phyloP scores from a whole-genome alignment of 2,329 filamentous ascomycete species.

The Scedosporium boydii region DNA sequence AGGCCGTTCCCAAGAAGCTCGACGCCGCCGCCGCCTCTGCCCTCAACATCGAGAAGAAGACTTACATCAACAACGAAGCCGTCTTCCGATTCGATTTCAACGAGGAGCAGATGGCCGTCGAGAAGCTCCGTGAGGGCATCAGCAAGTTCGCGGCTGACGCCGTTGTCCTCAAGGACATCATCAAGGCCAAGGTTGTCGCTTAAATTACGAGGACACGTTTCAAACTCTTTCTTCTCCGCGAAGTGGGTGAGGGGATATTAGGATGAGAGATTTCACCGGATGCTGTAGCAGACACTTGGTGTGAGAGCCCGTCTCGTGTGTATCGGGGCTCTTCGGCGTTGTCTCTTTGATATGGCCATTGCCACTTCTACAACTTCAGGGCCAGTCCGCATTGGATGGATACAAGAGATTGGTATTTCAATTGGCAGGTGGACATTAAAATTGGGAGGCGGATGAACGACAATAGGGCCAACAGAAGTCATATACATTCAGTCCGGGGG shows the following conservation, averaged over 20 bases:
- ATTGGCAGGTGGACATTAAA: background rate
- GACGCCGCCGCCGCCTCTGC: slow-evolving; percentile 54
- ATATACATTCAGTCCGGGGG: background rate
- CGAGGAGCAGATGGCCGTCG: slow-evolving; percentile 97
- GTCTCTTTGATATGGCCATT: too few relatives aligned
- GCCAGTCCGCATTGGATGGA: background rate
- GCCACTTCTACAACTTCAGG: background rate
- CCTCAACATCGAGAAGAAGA: slow-evolving; percentile 77
- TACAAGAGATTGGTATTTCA: background rate
- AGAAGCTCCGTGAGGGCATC: slow-evolving; percentile 99
- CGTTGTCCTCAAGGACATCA: slow-evolving; percentile 82
- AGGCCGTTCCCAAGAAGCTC: slow-evolving; percentile 85
- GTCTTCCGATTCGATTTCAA: slow-evolving; percentile 98
- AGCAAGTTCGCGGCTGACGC: slow-evolving; percentile 98
- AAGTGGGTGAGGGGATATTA: too few relatives aligned
- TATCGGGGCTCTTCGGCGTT: too few relatives aligned
- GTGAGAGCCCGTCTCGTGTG: too few relatives aligned
- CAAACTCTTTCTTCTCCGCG: background rate
- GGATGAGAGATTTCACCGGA: background rate
- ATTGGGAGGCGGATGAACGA: background rate
- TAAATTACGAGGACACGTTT: slow-evolving; percentile 19
- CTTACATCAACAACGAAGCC: slow-evolving; percentile 83
- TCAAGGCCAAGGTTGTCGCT: slow-evolving; percentile 70
- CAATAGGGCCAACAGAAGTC: background rate
- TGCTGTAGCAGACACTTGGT: too few relatives aligned